These are phyloP conservation scores for Xylaria sp. DNA, from an alignment of 2,329 filamentous ascomycete species.

Conservation along the genomic window DNA sequence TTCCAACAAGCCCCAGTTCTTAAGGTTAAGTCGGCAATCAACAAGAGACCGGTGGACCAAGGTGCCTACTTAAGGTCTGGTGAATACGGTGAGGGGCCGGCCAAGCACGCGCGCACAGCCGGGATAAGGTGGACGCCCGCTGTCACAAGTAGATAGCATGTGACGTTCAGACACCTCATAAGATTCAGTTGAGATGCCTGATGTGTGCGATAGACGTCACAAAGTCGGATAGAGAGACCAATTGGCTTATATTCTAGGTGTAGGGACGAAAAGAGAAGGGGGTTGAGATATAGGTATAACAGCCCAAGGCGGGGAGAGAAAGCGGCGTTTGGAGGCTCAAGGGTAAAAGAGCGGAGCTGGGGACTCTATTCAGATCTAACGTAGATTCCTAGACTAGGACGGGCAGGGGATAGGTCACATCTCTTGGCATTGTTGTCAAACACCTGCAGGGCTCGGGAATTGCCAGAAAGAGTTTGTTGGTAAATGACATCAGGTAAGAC, in stretches of 20 bases:
- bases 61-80: not conserved
- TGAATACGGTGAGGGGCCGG: not conserved
- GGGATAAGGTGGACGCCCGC: not conserved
- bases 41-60: not conserved
- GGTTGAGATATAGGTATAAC: not conserved
- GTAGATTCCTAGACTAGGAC: not conserved
- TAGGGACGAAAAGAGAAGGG: not conserved
- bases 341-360: slow-evolving; percentile 15
- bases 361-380: not conserved
- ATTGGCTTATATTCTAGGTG: not conserved
- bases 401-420: not conserved
- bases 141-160: not conserved
- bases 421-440: not conserved
- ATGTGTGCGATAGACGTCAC: not conserved
- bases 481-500: no score
- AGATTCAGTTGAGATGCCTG: not conserved
- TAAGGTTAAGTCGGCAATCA: not conserved
- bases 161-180: not conserved
- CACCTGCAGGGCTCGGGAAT: slow-evolving; percentile 1
- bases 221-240: not conserved
- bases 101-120: not conserved
- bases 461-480: not conserved
- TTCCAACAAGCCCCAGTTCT: not conserved
- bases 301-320: not conserved
- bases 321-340: slow-evolving; percentile 26